Evolutionary conservation across 2,329 filamentous ascomycete species (phyloP), one percentile per base, ranked within the genome.

Genomic region (Hypoxylon sp.): DNA sequence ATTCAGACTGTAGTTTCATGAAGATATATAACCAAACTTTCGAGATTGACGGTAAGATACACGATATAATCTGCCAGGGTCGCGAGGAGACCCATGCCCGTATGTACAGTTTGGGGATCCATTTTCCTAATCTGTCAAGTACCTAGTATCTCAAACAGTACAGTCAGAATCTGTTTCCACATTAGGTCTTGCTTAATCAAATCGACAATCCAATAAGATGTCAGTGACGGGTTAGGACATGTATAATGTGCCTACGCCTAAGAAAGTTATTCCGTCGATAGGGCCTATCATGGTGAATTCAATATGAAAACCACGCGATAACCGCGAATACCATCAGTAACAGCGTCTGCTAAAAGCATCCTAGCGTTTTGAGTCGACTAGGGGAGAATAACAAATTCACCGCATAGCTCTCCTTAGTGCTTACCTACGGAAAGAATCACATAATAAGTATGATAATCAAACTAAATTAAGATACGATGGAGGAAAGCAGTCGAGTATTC

Each of bases 401-500:
- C 37, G 37, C n/a, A 17, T 17, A 8, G 14, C n/a, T 42, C 37
- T 6, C 9, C n/a, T 17, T 42, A 42, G 37, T 5, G 37, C 37
- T 42, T 42, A 42, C 37, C 3, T 17, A 17, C 8, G 37, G 3
- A 5, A 17, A 9, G 5, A 5, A 42, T 42, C 5, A 42, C 37
- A 42, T 42, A 42, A 42, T 8, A 8, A 6, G 2, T 5, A 9
- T 17, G 14, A 42, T 42, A 42, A 42, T 42, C 37, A 42, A 42
- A 17, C 37, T 42, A 42, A 42, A 8, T 42, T 42, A 42, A n/a
- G 37, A 42, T 42, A 42, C 37, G 37, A 42, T 42, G 17, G n/a
- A 17, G 37, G n/a, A n/a, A 42, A 17, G 6, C n/a, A 42, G 37
- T 42, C n/a, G n/a, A 42, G n/a, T 17, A 19, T 5, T 42, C 6